phyloP scores from a whole-genome alignment of 352 stramenopile species.

The Pythium scleroteichum region DNA sequence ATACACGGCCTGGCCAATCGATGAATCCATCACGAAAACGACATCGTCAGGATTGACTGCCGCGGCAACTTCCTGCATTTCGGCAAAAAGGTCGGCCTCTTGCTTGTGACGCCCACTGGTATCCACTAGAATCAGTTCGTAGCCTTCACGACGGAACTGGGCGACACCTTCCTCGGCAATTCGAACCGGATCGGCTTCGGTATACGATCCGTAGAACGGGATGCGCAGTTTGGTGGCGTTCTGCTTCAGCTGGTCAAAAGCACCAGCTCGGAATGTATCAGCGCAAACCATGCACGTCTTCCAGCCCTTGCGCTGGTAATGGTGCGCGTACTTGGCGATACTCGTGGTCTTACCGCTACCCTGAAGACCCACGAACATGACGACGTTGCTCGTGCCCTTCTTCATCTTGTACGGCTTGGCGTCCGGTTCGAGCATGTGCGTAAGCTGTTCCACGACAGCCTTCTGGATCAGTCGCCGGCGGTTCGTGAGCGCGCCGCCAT shows the following conservation, averaged over 20 bases:
- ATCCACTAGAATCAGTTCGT: constrained; percentile 99
- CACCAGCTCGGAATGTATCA: constrained; percentile 98
- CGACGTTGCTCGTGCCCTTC: constrained; percentile 90
- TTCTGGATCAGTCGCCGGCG: constrained; percentile 90
- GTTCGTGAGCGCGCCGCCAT: constrained; percentile 73
- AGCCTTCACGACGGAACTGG: constrained; percentile 96
- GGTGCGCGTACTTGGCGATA: constrained; percentile 99
- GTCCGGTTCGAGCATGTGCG: constrained; percentile 88
- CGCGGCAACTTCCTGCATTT: constrained; percentile 98
- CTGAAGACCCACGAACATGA: constrained; percentile 94
- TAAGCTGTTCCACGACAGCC: constrained; percentile 88
- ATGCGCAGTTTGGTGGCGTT: constrained; percentile 98
- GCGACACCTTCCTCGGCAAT: constrained; percentile 98
- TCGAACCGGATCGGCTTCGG: constrained; percentile 96
- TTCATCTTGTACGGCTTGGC: constrained; percentile 89
- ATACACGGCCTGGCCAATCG: constrained; percentile 97
- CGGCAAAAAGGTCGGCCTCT: constrained; percentile 97
- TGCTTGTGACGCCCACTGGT: constrained; percentile 98
- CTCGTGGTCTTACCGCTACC: constrained; percentile 99
- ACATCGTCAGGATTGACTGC: constrained; percentile 96
- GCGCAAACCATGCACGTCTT: constrained; percentile 99
- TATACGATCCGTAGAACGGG: constrained; percentile 99
- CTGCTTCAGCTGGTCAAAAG: constrained; percentile 99
- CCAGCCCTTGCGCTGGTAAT: constrained; percentile 97
- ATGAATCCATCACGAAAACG: constrained; percentile 99